Conservation (phyloP, 345 rosid genomes). For the Clarkia xantiana region DNA sequence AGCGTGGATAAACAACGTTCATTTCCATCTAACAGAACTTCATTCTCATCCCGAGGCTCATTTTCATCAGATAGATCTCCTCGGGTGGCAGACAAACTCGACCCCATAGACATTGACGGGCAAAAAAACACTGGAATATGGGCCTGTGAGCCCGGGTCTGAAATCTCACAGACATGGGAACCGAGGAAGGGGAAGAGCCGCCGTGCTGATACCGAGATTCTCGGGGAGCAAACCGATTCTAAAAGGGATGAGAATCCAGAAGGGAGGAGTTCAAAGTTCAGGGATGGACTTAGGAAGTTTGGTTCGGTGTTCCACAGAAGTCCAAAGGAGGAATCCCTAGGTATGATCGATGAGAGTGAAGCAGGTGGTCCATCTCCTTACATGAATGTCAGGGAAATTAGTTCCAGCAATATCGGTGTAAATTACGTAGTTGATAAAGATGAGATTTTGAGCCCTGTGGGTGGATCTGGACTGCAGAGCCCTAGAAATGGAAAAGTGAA, state of each 20-base stretch:
- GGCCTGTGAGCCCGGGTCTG: conserved; percentile 83
- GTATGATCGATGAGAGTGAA: conserved; percentile 25
- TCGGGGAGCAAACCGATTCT: conserved; percentile 22
- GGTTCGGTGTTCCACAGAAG: conserved; percentile 38
- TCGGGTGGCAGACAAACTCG: conserved; percentile 42
- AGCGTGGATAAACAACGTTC: conserved; percentile 21
- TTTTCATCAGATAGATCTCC: conserved; percentile 30
- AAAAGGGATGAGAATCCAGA: conserved; percentile 36
- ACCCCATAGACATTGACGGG: conserved; percentile 72
- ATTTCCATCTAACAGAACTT: conserved; percentile 22
- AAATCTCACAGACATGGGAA: conserved; percentile 61
- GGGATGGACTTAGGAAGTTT: conserved; percentile 38
- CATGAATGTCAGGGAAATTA: conserved; percentile 41
- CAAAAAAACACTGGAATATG: conserved; percentile 63
- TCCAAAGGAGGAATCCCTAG: conserved; percentile 28
- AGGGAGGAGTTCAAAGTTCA: conserved; percentile 21
- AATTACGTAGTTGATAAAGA: conserved; percentile 27
- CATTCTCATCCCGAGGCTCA: conserved; percentile 25
- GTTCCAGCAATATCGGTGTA: conserved; percentile 29
- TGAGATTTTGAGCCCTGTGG: conserved; percentile 21
- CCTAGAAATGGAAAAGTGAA: conserved; percentile 36
- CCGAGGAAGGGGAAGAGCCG: conserved; percentile 70
- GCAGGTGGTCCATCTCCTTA: conserved; percentile 35
- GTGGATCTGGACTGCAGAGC: conserved; percentile 22
- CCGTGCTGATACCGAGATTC: conserved; percentile 31